phyloP scores from a whole-genome alignment of 148 eudicot genomes.

The Persicaria maculosa region DNA sequence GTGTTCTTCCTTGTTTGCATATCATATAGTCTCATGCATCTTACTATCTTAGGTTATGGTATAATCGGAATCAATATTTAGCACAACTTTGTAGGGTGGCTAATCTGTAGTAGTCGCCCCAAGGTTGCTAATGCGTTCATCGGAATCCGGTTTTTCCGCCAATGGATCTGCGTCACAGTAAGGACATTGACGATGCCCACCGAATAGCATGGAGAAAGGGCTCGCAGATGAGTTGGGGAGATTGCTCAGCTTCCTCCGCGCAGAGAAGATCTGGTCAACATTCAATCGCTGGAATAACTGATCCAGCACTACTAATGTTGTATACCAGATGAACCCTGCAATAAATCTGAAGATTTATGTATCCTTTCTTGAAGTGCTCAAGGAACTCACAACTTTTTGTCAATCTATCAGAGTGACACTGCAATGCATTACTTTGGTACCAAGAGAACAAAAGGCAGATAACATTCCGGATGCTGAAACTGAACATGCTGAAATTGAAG shows the following conservation, averaged over 20 bases:
- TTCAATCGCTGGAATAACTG: conserved; percentile 21
- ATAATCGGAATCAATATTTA: conserved; percentile 81
- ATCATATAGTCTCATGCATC: conserved; percentile 68
- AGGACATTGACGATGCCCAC: conserved; percentile 26
- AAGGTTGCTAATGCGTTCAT: conserved; percentile 60
- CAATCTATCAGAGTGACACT: no score
- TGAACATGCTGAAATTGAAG: no score
- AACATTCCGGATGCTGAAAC: no score
- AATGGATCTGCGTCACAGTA: conserved; percentile 47
- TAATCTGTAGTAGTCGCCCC: conserved; percentile 19
- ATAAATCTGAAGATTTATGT: background rate
- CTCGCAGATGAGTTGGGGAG: conserved; percentile 16
- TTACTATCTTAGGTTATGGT: conserved; percentile 64
- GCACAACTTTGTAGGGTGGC: conserved; percentile 22
- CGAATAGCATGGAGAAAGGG: conserved; percentile 19
- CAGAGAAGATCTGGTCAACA: conserved; percentile 48
- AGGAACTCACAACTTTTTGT: no score
- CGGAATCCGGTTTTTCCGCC: conserved; percentile 61
- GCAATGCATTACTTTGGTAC: conserved; percentile 24
- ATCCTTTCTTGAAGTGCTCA: background rate
- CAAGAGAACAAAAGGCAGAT: no score
- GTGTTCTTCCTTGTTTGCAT: conserved; percentile 21
- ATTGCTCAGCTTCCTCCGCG: conserved; percentile 17
- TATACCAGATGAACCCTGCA: no score
- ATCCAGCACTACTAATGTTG: background rate